A percentile compares a stretch with the other conserved stretches of the same genome.
Evolutionary conservation across 805 yeast genomes (phyloP).

Genomic region (Saturnispora ahearnii): DNA sequence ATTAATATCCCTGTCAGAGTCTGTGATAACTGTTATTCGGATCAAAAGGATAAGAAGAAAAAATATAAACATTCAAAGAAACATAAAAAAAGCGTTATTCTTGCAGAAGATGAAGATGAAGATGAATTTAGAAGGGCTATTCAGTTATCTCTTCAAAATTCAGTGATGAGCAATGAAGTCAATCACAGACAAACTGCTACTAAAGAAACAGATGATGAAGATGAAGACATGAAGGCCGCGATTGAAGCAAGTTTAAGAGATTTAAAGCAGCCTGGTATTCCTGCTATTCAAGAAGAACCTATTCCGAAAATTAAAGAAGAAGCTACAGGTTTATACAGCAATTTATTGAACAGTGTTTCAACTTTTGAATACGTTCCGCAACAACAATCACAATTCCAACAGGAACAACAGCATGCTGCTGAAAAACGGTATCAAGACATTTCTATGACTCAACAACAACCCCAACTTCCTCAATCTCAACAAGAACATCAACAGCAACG

Average conservation of each 20-base stretch:
- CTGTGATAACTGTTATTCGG: conserved; percentile 80
- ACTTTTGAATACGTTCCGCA: background rate
- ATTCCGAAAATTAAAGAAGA: conserved; percentile 5
- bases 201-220: conserved; percentile 48
- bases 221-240: conserved; percentile 87
- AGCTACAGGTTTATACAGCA: conserved; percentile 23
- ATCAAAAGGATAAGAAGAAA: conserved; percentile 35
- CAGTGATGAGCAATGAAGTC: conserved; percentile 15
- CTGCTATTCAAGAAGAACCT: conserved; percentile 7
- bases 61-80: conserved; percentile 10
- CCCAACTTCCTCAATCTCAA: background rate
- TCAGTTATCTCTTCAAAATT: conserved; percentile 64
- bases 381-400: conserved; percentile 1
- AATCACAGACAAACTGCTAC: background rate
- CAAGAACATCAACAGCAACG: background rate
- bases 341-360: conserved; percentile 13
- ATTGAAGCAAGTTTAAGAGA: conserved; percentile 86
- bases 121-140: conserved; percentile 74
- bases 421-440: conserved; percentile 10
- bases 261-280: conserved; percentile 31
- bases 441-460: background rate
- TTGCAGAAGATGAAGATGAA: conserved; percentile 44
- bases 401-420: conserved; percentile 10
- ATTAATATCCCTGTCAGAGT: conserved; percentile 85
- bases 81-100: conserved; percentile 9